Evolutionary conservation across 805 yeast genomes (phyloP).

Genomic region (Saturnispora diversa): DNA sequence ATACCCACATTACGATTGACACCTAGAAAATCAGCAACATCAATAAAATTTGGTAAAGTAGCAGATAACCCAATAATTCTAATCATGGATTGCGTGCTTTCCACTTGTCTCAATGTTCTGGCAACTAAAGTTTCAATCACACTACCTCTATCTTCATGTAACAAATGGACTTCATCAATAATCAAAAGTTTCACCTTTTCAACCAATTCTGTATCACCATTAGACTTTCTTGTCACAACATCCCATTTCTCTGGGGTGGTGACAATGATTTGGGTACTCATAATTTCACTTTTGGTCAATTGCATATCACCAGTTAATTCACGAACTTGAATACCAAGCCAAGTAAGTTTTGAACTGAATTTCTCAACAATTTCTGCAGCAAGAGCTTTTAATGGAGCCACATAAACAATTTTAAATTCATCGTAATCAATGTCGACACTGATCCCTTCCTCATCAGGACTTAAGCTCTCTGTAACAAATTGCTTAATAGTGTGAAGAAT

Average conservation of each 20-base stretch:
- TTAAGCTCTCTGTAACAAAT: conserved; percentile 43
- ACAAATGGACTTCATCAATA: conserved; percentile 92
- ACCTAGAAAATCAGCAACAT: conserved; percentile 90
- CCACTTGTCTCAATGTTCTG: conserved; percentile 90
- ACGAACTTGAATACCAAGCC: conserved; percentile 81
- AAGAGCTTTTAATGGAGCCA: conserved; percentile 87
- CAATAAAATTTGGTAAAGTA: conserved; percentile 82
- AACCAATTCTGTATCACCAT: conserved; percentile 79
- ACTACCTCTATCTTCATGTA: conserved; percentile 97
- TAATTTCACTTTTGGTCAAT: conserved; percentile 68
- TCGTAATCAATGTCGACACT: conserved; percentile 65
- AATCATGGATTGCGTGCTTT: conserved; percentile 87
- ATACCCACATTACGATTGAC: conserved; percentile 86
- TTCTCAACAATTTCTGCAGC: conserved; percentile 97
- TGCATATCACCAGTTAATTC: conserved; percentile 97
- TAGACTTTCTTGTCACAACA: conserved; percentile 89
- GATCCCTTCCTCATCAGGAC: conserved; percentile 35
- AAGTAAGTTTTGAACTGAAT: conserved; percentile 62
- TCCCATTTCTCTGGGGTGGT: conserved; percentile 98
- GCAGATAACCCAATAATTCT: conserved; percentile 93
- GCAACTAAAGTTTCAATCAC: conserved; percentile 94
- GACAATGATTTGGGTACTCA: conserved; percentile 78
- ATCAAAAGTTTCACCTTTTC: conserved; percentile 78
- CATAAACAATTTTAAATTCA: conserved; percentile 85
- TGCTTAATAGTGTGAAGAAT: conserved; percentile 74